These are phyloP conservation scores for Colletotrichum karsti DNA, from an alignment of 2,329 filamentous ascomycete genomes.

Conservation along the genomic window DNA sequence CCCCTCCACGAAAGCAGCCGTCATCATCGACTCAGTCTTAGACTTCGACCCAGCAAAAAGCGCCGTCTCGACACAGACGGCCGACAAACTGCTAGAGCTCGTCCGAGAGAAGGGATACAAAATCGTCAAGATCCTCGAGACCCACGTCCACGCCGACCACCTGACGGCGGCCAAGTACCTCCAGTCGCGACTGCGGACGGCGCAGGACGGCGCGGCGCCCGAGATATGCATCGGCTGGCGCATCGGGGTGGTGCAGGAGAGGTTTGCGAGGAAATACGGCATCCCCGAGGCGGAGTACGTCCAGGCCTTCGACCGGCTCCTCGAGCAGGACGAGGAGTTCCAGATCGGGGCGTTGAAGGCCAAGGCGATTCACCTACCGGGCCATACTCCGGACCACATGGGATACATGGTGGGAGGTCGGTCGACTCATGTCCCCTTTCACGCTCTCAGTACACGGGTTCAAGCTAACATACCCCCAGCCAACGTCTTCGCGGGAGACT, in stretches of 20 bases:
- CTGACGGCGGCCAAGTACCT: constrained; percentile 63
- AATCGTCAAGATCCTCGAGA: constrained; percentile 62
- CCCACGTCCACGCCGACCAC: constrained; percentile 65
- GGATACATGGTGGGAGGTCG: constrained; percentile 52
- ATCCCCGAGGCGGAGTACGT: constrained; percentile 44
- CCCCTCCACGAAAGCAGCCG: constrained; percentile 49
- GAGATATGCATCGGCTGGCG: constrained; percentile 52
- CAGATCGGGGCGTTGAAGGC: constrained; percentile 47
- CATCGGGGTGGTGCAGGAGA: constrained; percentile 50
- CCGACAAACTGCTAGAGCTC: constrained; percentile 55
- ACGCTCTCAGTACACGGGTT: neutral
- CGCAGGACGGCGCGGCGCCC: neutral
- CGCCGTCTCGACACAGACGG: constrained; percentile 53
- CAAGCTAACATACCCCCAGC: neutral
- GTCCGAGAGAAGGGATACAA: constrained; percentile 52
- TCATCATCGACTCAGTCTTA: constrained; percentile 66
- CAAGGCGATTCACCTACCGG: constrained; percentile 53
- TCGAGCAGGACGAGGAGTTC: constrained; percentile 53
- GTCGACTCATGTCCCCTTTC: neutral
- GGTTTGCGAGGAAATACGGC: constrained; percentile 49
- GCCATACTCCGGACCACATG: constrained; percentile 58
- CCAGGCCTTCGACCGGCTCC: constrained; percentile 50
- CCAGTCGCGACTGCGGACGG: constrained; percentile 46
- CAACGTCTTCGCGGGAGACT: constrained; percentile 54
- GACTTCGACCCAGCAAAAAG: constrained; percentile 53